Conservation (phyloP, 768 basidiomycete species). For the Candolleomyces efflorescens region DNA sequence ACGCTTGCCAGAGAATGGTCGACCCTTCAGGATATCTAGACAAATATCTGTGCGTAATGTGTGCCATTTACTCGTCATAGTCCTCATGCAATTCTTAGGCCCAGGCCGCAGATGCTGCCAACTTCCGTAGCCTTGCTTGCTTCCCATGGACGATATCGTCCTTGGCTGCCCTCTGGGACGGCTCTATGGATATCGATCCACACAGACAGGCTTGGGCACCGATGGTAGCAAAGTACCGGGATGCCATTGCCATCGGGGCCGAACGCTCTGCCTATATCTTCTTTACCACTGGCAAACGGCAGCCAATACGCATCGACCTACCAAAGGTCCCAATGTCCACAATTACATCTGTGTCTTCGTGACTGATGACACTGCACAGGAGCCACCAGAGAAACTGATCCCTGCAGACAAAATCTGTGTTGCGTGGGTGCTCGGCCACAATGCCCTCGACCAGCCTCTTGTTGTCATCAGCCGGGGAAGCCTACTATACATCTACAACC, state of each 20-base stretch:
- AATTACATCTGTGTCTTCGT: not conserved
- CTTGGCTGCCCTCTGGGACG: constrained; percentile 36
- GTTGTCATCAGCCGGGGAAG: constrained; percentile 52
- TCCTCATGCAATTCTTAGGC: constrained; percentile 17
- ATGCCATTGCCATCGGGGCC: constrained; percentile 48
- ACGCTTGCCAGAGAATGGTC: constrained; percentile 20
- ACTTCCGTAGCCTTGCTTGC: constrained; percentile 38
- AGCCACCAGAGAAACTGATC: constrained; percentile 14
- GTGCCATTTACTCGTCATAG: not conserved
- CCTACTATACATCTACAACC: constrained; percentile 53
- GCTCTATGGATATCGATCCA: constrained; percentile 25
- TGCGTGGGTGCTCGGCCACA: constrained; percentile 55
- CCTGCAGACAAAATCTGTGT: constrained; percentile 34
- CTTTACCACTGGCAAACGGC: constrained; percentile 27
- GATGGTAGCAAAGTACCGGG: constrained; percentile 45
- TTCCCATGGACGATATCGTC: constrained; percentile 44
- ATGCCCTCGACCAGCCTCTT: constrained; percentile 49
- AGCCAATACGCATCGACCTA: constrained; percentile 33
- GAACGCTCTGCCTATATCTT: constrained; percentile 30
- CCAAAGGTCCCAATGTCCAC: constrained; percentile 20
- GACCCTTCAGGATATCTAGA: constrained; percentile 18
- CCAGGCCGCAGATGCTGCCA: constrained; percentile 20
- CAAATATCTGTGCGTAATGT: not conserved
- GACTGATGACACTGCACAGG: not conserved
- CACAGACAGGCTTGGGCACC: constrained; percentile 35